A percentile compares a stretch with the other conserved stretches of the same genome.
Conservation (phyloP, 129 eudicot species). For the Glebionis coronaria region DNA sequence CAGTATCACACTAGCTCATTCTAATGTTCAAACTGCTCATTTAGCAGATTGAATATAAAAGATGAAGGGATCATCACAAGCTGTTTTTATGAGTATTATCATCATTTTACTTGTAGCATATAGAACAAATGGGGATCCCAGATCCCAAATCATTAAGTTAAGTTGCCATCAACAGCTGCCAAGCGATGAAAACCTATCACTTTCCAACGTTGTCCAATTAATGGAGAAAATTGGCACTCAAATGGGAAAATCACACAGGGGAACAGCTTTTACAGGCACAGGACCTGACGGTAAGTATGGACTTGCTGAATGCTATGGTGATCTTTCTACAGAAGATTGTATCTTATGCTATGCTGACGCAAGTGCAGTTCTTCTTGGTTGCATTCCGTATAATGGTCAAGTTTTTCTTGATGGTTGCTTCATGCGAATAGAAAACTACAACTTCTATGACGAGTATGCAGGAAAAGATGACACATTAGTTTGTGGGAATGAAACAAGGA, state of each 20-base stretch:
- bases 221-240: background rate
- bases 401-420: conserved; percentile 5
- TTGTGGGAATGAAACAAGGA: conserved; percentile 39
- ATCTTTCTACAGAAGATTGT: conserved; percentile 2
- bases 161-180: background rate
- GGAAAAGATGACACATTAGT: background rate
- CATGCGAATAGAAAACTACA: background rate
- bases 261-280: background rate
- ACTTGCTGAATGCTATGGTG: background rate
- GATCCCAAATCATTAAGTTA: background rate
- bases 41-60: too few relatives aligned
- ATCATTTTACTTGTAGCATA: background rate
- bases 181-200: background rate
- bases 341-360: background rate
- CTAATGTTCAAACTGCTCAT: too few relatives aligned
- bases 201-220: background rate
- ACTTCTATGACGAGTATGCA: background rate
- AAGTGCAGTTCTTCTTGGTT: background rate
- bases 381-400: background rate
- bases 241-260: background rate
- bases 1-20: too few relatives aligned
- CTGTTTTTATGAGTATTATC: background rate
- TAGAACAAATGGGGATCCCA: background rate
- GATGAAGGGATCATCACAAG: too few relatives aligned
- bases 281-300: background rate